A percentile compares a stretch with the other conserved stretches of the same genome.
These are phyloP conservation scores for Punica granatum DNA, from an alignment of 345 rosid species.

Conservation along the genomic window DNA sequence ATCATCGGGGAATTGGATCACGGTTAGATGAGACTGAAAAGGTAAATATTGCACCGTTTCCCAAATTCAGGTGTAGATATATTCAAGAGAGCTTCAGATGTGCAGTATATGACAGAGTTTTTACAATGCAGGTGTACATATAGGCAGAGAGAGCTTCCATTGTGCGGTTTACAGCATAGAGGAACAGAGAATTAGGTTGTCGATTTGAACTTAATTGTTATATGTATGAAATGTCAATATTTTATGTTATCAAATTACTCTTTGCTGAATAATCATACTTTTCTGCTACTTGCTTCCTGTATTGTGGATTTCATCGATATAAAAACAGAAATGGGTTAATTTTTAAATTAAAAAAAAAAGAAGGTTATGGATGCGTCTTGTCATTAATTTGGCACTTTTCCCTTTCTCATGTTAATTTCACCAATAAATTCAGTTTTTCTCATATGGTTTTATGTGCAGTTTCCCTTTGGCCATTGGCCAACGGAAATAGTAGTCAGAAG, in stretches of 20 bases:
- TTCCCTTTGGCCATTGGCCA: neutral
- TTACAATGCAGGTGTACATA: neutral
- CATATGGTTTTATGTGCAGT: neutral
- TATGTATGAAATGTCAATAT: no score
- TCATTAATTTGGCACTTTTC: no score
- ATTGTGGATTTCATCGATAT: neutral
- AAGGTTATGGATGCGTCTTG: neutral
- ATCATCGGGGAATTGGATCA: constrained; percentile 22
- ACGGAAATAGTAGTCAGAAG: neutral
- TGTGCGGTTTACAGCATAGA: neutral
- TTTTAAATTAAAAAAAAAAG: no score
- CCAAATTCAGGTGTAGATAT: neutral
- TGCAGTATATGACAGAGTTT: neutral
- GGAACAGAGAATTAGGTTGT: neutral
- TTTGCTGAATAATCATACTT: neutral
- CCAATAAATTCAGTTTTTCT: neutral
- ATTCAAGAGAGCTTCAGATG: neutral
- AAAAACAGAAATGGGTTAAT: neutral
- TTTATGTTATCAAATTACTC: no score
- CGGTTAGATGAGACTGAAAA: constrained; percentile 21
- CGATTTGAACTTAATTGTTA: neutral
- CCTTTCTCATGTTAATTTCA: neutral
- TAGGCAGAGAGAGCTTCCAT: neutral
- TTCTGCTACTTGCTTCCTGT: neutral
- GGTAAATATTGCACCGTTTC: neutral